Evolutionary conservation across 176 grass and related monocot species (phyloP), one percentile per base, ranked within the genome.

Genomic region (Pontederia crassipes): DNA sequence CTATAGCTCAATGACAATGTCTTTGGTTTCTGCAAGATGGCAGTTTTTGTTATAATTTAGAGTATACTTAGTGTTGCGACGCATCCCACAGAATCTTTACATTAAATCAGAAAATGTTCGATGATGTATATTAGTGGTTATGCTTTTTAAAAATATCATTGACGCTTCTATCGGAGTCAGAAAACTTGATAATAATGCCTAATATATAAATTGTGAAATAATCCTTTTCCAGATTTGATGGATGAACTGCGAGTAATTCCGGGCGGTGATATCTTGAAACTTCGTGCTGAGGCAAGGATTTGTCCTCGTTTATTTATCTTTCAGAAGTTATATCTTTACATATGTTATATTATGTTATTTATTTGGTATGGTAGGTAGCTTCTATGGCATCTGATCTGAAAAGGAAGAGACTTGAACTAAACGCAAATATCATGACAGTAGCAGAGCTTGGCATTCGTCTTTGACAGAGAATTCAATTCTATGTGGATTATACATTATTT

Each of bases 371-470:
- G 50, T 65, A 97, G 87, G 81, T 91, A 70, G 84, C 93, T 78
- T 81, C 76, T n/a, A 97, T 97, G 93, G 82, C 82, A 48, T 97
- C 81, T 27, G 68, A 78, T 83, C 76, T 97, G 81, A 88, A 91
- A 76, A 77, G 26, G 28, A 73, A 81, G 71, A 85, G 84, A 71
- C 53, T 15, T 57, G 74, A 76, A 54, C 71, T 97, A 65, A 77
- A 97, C 49, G 64, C 83, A 74, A 92, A 75, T 59, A 82, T 97
- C 72, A 81, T 85, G 52, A 71, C 78, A 61, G 85, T 97, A 73
- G 91, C 87, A 58, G 93, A 97, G 81, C 89, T 83, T 1, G 87
- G 93, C 12, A 75, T 92, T 54, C 84, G 64, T 55, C 84, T 97
- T 83, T 97, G 77, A 97, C 62, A 24, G n/a, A 13, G 56, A 15